These are phyloP conservation scores for Penicillium flavigenum DNA, from an alignment of 495 filamentous ascomycete species.

Conservation along the genomic window DNA sequence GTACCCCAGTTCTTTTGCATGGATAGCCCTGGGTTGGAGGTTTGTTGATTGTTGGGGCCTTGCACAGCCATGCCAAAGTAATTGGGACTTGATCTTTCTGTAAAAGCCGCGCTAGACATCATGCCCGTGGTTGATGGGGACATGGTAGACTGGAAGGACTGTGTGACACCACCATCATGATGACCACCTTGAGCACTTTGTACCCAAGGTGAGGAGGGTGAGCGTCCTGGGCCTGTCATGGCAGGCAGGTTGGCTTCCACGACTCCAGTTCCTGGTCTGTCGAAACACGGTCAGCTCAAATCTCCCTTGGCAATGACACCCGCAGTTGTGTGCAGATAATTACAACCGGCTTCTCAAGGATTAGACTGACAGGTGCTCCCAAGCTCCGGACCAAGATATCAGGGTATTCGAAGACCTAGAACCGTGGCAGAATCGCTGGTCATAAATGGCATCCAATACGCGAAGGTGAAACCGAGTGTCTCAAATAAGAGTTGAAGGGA, in stretches of 20 bases:
- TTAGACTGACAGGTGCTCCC: neutral
- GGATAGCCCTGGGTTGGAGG: conserved; percentile 56
- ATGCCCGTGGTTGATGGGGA: conserved; percentile 45
- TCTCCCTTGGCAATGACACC: conserved; percentile 3
- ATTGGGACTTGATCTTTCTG: conserved; percentile 62
- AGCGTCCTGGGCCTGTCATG: conserved; percentile 48
- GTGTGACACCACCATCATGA: conserved; percentile 21
- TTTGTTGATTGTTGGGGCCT: conserved; percentile 55
- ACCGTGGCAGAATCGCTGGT: neutral
- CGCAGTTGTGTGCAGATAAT: conserved; percentile 3
- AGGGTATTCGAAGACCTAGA: neutral
- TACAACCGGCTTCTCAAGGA: neutral
- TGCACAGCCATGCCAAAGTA: conserved; percentile 80
- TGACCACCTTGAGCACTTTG: conserved; percentile 32
- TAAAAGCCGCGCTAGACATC: conserved; percentile 40
- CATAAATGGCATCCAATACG: neutral
- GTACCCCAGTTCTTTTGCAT: conserved; percentile 69
- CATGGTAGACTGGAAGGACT: conserved; percentile 30
- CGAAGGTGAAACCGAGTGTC: neutral
- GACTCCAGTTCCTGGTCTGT: conserved; percentile 14
- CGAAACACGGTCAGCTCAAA: conserved; percentile 11
- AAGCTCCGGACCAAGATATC: conserved; percentile 1
- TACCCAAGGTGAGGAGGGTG: conserved; percentile 49
- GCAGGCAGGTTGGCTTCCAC: conserved; percentile 27
- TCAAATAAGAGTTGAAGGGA: neutral